These are phyloP conservation scores for Orbilia javanica DNA, from an alignment of 2,329 filamentous ascomycete genomes.

Conservation along the genomic window DNA sequence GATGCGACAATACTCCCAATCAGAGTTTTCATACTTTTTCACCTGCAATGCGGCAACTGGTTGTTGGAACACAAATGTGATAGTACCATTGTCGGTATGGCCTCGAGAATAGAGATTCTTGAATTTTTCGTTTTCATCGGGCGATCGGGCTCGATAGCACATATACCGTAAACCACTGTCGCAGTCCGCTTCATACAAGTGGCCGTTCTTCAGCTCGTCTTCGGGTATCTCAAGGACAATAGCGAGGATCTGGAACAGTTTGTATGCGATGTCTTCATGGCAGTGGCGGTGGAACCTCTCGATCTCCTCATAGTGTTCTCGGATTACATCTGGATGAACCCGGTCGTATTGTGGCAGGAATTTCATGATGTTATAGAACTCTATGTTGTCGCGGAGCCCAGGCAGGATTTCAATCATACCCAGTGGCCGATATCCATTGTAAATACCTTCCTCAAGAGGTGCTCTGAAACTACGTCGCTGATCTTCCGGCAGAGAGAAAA, in stretches of 20 bases:
- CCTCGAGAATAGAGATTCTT: constrained; percentile 68
- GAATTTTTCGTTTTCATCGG: constrained; percentile 68
- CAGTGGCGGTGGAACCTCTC: constrained; percentile 70
- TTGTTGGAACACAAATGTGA: constrained; percentile 73
- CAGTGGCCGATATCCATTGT: constrained; percentile 71
- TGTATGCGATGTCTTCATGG: constrained; percentile 71
- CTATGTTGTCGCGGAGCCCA: constrained; percentile 70
- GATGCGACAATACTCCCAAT: constrained; percentile 70
- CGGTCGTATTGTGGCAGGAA: constrained; percentile 69
- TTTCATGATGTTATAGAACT: constrained; percentile 74
- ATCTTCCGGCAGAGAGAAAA: constrained; percentile 71
- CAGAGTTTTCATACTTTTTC: constrained; percentile 64
- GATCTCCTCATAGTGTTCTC: constrained; percentile 70
- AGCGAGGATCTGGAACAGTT: constrained; percentile 73
- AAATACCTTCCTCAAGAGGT: constrained; percentile 70
- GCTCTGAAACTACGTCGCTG: constrained; percentile 73
- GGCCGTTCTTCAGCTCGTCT: constrained; percentile 71
- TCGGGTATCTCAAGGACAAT: constrained; percentile 73
- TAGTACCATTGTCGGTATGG: constrained; percentile 72
- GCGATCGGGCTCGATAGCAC: constrained; percentile 70
- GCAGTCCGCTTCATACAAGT: constrained; percentile 72
- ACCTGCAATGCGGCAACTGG: constrained; percentile 73
- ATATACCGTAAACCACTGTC: constrained; percentile 76
- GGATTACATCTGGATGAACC: constrained; percentile 68
- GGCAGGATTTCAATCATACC: constrained; percentile 64